A percentile compares a stretch with the other conserved stretches of the same genome.
Conservation (phyloP, 306 rosid species). For the Arachis stenosperma region DNA sequence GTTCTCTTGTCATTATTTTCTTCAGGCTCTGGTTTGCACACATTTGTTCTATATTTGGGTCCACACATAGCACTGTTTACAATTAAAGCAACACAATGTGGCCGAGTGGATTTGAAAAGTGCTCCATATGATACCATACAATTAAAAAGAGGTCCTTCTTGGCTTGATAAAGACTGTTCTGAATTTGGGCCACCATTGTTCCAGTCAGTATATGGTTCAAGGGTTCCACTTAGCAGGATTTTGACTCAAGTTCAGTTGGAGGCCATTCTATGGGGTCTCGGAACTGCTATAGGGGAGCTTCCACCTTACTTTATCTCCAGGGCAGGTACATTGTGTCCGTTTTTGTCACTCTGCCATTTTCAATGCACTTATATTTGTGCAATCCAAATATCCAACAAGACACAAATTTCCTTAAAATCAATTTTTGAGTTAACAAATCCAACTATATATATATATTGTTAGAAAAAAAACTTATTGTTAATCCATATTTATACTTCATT, state of each 20-base stretch:
- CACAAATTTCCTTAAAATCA: no score
- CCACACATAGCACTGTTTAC: slow-evolving; percentile 97
- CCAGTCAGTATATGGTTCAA: slow-evolving; percentile 59
- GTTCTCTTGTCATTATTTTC: slow-evolving; percentile 32
- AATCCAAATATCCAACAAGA: no score
- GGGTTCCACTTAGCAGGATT: slow-evolving; percentile 85
- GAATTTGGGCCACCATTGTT: slow-evolving; percentile 86
- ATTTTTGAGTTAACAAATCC: no score
- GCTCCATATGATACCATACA: slow-evolving; percentile 95
- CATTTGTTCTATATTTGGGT: slow-evolving; percentile 95
- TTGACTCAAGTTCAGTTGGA: slow-evolving; percentile 89
- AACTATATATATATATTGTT: no score
- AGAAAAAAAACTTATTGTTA: no score
- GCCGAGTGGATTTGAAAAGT: slow-evolving; percentile 92
- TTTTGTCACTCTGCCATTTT: slow-evolving; percentile 11
- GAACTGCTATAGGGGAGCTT: slow-evolving; percentile 98
- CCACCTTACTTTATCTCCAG: slow-evolving; percentile 99
- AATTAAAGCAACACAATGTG: slow-evolving; percentile 91
- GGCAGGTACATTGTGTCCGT: slow-evolving; percentile 66
- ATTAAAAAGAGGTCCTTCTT: slow-evolving; percentile 79
- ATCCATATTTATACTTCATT: no score
- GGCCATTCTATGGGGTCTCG: slow-evolving; percentile 94
- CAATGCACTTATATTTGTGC: background rate
- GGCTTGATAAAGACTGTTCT: slow-evolving; percentile 94
- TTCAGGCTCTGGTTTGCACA: slow-evolving; percentile 99